These are phyloP conservation scores for Dinochytrium kinnereticum DNA, from an alignment of 371 early-diverging fungal species.

Conservation along the genomic window DNA sequence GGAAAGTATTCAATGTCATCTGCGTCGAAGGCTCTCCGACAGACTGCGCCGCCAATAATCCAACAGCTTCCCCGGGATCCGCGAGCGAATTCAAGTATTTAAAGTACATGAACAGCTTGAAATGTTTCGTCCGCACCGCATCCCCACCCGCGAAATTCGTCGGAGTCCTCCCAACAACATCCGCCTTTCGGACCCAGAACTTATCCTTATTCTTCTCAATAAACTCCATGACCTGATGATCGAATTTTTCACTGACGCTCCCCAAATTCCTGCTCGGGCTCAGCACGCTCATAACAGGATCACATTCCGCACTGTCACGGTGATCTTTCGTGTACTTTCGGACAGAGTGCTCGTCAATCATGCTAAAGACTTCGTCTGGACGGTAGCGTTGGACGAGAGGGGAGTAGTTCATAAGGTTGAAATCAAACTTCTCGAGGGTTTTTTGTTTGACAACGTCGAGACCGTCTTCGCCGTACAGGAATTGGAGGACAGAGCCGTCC, in stretches of 20 bases:
- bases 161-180: slow-evolving; percentile 6
- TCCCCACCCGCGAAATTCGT: slow-evolving; percentile 41
- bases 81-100: slow-evolving; percentile 93
- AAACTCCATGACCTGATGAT: slow-evolving; percentile 68
- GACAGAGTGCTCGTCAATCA: slow-evolving; percentile 80
- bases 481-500: slow-evolving; percentile 96
- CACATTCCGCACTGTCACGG: slow-evolving; percentile 62
- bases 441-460: slow-evolving; percentile 97
- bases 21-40: slow-evolving; percentile 99
- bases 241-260: slow-evolving; percentile 87
- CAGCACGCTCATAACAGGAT: slow-evolving; percentile 78
- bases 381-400: slow-evolving; percentile 82
- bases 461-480: slow-evolving; percentile 99
- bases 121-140: slow-evolving; percentile 46
- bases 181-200: slow-evolving; percentile 42
- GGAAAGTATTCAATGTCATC: slow-evolving; percentile 99
- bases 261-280: slow-evolving; percentile 88
- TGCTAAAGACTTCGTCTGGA: slow-evolving; percentile 66
- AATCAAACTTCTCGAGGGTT: slow-evolving; percentile 87
- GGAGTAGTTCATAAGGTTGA: slow-evolving; percentile 90
- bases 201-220: slow-evolving; percentile 70
- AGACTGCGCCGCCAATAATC: slow-evolving; percentile 98
- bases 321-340: slow-evolving; percentile 70
- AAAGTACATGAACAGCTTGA: slow-evolving; percentile 89
- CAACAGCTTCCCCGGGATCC: slow-evolving; percentile 99